phyloP scores from a whole-genome alignment of 495 filamentous ascomycete genomes.

The Rostrohypoxylon terebratum region DNA sequence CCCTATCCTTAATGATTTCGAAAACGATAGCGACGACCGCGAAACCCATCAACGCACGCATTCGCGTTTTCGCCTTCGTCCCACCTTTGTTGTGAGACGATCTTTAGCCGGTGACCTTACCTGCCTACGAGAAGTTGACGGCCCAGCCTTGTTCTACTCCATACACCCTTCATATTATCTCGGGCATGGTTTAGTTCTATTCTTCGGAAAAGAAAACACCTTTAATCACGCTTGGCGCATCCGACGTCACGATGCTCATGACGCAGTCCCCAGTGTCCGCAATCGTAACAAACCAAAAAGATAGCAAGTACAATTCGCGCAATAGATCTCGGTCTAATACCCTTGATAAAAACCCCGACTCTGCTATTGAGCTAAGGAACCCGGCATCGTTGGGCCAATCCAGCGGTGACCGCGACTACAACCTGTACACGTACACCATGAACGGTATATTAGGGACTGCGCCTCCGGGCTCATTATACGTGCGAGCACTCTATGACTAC shows the following conservation, averaged over 20 bases:
- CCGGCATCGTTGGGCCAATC: slow-evolving; percentile 53
- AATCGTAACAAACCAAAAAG: slow-evolving; percentile 59
- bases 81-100: slow-evolving; percentile 21
- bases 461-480: slow-evolving; percentile 84
- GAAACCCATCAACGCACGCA: slow-evolving; percentile 22
- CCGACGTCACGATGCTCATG: slow-evolving; percentile 62
- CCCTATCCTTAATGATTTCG: slow-evolving; percentile 31
- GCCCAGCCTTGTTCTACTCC: slow-evolving; percentile 30
- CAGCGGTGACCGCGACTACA: slow-evolving; percentile 53
- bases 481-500: slow-evolving; percentile 97
- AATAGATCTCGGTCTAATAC: slow-evolving; percentile 49
- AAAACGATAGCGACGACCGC: slow-evolving; percentile 34
- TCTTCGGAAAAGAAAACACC: slow-evolving; percentile 27
- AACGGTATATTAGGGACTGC: slow-evolving; percentile 77
- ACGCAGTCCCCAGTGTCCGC: slow-evolving; percentile 62
- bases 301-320: slow-evolving; percentile 53
- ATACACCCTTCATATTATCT: slow-evolving; percentile 21
- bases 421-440: slow-evolving; percentile 62
- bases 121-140: slow-evolving; percentile 27
- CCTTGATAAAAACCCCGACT: slow-evolving; percentile 47
- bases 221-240: slow-evolving; percentile 44
- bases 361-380: slow-evolving; percentile 47
- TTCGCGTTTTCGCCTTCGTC: slow-evolving; percentile 18
- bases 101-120: slow-evolving; percentile 6
- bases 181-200: slow-evolving; percentile 45